These are phyloP conservation scores for Skeletonema tropicum DNA, from an alignment of 108 stramenopile species.

Conservation along the genomic window DNA sequence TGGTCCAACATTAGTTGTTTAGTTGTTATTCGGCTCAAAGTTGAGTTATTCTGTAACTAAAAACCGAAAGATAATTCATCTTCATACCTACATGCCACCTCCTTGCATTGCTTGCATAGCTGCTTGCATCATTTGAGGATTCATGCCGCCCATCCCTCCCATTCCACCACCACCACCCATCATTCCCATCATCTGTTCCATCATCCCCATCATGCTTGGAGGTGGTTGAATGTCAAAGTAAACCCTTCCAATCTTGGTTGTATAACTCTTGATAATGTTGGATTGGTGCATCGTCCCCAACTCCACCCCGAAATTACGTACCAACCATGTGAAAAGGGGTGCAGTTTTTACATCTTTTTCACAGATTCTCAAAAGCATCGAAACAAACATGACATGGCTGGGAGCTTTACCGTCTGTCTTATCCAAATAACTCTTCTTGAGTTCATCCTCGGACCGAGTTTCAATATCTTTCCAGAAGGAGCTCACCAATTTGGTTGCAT, in stretches of 20 bases:
- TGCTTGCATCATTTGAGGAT: constrained; percentile 88
- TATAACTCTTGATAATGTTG: constrained; percentile 68
- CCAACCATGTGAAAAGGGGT: constrained; percentile 81
- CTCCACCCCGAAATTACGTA: constrained; percentile 79
- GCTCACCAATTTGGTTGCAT: constrained; percentile 63
- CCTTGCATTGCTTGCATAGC: constrained; percentile 63
- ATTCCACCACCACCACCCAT: constrained; percentile 66
- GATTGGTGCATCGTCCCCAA: constrained; percentile 76
- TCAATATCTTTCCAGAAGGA: constrained; percentile 66
- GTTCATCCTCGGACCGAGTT: constrained; percentile 54
- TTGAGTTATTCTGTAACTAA: background rate
- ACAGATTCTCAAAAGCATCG: constrained; percentile 77
- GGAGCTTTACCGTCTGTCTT: constrained; percentile 84
- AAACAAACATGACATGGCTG: constrained; percentile 74
- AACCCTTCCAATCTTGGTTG: constrained; percentile 87
- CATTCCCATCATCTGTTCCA: constrained; percentile 90
- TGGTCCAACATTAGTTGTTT: background rate
- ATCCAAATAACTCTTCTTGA: constrained; percentile 74
- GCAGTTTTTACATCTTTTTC: constrained; percentile 85
- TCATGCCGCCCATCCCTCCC: constrained; percentile 61
- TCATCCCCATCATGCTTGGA: constrained; percentile 86
- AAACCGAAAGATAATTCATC: background rate
- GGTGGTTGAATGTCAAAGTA: constrained; percentile 92
- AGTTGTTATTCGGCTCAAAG: background rate
- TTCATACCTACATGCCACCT: constrained; percentile 16